Percentiles rank a stretch among this genome's conserved stretches.
Evolutionary conservation across 108 stramenopile genomes (phyloP).

Genomic region (Pseudonitzschia multistriata): DNA sequence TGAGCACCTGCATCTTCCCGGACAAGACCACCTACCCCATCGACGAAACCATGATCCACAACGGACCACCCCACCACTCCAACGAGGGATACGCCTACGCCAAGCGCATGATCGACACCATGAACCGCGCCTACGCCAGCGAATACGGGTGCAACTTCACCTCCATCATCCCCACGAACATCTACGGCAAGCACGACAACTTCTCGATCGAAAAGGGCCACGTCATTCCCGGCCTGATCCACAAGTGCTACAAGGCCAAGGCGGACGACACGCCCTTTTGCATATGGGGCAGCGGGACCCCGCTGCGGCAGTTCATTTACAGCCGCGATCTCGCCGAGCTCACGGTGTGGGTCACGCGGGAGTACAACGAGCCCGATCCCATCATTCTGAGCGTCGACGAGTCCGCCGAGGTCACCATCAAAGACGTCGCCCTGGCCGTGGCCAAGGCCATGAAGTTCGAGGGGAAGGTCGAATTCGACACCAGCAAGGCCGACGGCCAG

Average conservation of each 20-base stretch:
- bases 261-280: constrained; percentile 82
- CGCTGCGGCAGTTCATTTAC: constrained; percentile 97
- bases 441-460: constrained; percentile 95
- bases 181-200: constrained; percentile 96
- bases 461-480: constrained; percentile 88
- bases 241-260: constrained; percentile 97
- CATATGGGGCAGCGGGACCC: constrained; percentile 96
- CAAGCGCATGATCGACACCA: constrained; percentile 98
- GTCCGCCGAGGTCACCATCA: constrained; percentile 92
- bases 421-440: constrained; percentile 90
- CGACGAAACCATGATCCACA: constrained; percentile 99
- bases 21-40: constrained; percentile 99
- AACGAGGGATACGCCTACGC: constrained; percentile 99
- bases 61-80: constrained; percentile 93
- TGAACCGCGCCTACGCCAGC: constrained; percentile 96
- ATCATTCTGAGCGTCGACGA: constrained; percentile 94
- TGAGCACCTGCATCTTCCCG: constrained; percentile 98
- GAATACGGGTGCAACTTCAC: constrained; percentile 97
- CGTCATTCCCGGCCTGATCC: constrained; percentile 98
- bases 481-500: constrained; percentile 95
- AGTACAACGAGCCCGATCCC: constrained; percentile 90
- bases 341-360: constrained; percentile 93
- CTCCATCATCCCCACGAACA: constrained; percentile 95
- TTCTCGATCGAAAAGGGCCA: constrained; percentile 95
- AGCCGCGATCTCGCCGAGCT: constrained; percentile 92